Evolutionary conservation across 1,284 basidiomycete genomes (phyloP).

Genomic region (Singerocomus inundabilis): DNA sequence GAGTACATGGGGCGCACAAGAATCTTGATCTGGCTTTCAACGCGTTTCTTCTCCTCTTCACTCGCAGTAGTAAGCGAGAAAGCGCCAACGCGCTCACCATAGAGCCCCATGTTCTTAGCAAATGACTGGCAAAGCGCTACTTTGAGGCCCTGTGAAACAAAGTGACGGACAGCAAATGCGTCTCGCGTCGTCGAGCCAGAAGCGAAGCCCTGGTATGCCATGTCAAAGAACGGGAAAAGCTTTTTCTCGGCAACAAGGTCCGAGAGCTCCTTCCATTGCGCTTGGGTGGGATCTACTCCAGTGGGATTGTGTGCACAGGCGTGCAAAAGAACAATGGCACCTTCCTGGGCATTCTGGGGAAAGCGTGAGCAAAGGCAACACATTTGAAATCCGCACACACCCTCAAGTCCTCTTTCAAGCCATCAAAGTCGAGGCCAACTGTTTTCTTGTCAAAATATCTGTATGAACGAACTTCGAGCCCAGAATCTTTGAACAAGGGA

Average conservation of each 20-base stretch:
- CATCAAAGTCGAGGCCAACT: conserved; percentile 91
- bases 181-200: conserved; percentile 88
- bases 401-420: conserved; percentile 85
- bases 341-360: conserved; percentile 68
- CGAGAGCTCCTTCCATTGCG: conserved; percentile 93
- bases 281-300: conserved; percentile 91
- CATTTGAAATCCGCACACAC: conserved; percentile 39
- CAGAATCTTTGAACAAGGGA: conserved; percentile 84
- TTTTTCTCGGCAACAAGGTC: conserved; percentile 85
- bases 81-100: conserved; percentile 96
- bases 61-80: conserved; percentile 80
- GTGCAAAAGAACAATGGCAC: conserved; percentile 82
- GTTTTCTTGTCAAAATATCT: conserved; percentile 95
- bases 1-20: conserved; percentile 98
- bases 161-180: conserved; percentile 94
- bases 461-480: conserved; percentile 91
- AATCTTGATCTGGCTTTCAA: conserved; percentile 95
- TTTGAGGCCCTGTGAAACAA: conserved; percentile 87
- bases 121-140: conserved; percentile 91
- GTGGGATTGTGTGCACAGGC: conserved; percentile 99
- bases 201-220: conserved; percentile 97
- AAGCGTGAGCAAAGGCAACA: conserved; percentile 1
- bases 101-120: conserved; percentile 99
- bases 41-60: conserved; percentile 83
- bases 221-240: conserved; percentile 93